phyloP scores from a whole-genome alignment of 306 rosid genomes.

The Cucumis melo region DNA sequence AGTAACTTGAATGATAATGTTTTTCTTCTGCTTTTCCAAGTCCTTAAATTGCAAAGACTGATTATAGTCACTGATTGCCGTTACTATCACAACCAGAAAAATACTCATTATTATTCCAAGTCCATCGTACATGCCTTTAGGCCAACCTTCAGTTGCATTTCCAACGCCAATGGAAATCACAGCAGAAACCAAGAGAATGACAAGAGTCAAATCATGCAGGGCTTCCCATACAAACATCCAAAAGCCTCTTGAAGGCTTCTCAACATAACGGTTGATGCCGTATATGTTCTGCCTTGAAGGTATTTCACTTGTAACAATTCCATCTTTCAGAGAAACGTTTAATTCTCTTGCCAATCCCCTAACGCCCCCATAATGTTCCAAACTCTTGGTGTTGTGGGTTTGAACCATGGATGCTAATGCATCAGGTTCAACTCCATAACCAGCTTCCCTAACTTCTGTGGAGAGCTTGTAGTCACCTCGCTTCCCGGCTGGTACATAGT shows the following conservation, averaged over 20 bases:
- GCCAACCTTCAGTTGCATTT: constrained; percentile 70
- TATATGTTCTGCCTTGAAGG: constrained; percentile 35
- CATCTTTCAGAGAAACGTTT: constrained; percentile 33
- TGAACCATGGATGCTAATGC: constrained; percentile 48
- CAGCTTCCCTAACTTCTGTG: constrained; percentile 41
- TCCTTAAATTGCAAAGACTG: constrained; percentile 79
- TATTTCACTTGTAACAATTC: constrained; percentile 30
- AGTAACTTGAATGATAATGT: constrained; percentile 60
- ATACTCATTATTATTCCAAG: constrained; percentile 70
- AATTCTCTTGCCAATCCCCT: constrained; percentile 45
- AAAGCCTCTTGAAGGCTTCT: constrained; percentile 62
- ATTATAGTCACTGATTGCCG: constrained; percentile 69
- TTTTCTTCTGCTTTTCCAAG: constrained; percentile 75
- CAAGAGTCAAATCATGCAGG: constrained; percentile 67
- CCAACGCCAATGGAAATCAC: constrained; percentile 59
- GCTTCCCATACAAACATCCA: constrained; percentile 95
- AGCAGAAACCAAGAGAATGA: constrained; percentile 57
- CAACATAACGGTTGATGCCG: constrained; percentile 37
- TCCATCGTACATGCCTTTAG: constrained; percentile 81
- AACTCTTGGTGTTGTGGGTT: constrained; percentile 38
- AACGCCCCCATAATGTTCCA: constrained; percentile 36
- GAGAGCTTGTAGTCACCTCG: constrained; percentile 24
- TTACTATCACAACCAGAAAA: constrained; percentile 57
- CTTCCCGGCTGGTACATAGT: constrained; percentile 37
- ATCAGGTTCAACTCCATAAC: constrained; percentile 51